Conservation (phyloP, 1,284 basidiomycete species). For the Cryptococcus jaspeensis region DNA sequence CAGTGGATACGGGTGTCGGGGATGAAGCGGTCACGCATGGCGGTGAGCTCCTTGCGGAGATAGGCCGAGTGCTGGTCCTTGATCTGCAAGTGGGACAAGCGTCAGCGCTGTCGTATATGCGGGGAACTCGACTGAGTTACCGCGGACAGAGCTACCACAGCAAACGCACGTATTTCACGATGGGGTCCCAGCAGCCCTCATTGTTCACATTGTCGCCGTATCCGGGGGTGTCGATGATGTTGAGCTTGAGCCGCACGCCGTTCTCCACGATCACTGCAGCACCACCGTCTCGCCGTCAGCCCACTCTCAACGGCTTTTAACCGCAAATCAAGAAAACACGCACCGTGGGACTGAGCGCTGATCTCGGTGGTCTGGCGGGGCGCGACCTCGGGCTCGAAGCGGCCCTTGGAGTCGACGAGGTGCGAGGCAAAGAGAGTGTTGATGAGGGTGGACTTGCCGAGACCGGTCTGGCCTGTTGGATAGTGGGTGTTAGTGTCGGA, state of each 20-base stretch:
- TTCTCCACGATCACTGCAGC: slow-evolving; percentile 87
- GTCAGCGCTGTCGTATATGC: neutral
- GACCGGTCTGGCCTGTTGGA: slow-evolving; percentile 84
- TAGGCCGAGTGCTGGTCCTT: slow-evolving; percentile 97
- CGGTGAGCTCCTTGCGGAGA: slow-evolving; percentile 96
- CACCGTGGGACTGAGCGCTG: slow-evolving; percentile 91
- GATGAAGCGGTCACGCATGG: slow-evolving; percentile 97
- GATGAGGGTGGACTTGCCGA: slow-evolving; percentile 97
- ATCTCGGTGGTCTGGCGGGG: slow-evolving; percentile 96
- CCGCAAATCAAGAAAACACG: slow-evolving; percentile 32
- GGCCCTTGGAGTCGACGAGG: slow-evolving; percentile 95
- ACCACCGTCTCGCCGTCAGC: neutral
- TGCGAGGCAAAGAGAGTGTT: slow-evolving; percentile 99
- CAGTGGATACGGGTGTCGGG: slow-evolving; percentile 98
- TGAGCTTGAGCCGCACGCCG: slow-evolving; percentile 88
- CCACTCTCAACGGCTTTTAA: neutral
- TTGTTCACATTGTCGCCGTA: slow-evolving; percentile 99
- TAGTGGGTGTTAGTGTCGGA: neutral
- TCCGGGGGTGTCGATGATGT: slow-evolving; percentile 98
- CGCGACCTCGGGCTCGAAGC: slow-evolving; percentile 79
- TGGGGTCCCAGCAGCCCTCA: slow-evolving; percentile 99
- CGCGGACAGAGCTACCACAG: too few relatives aligned
- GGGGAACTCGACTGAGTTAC: neutral
- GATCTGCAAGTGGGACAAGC: slow-evolving; percentile 40
- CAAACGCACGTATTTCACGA: slow-evolving; percentile 89